Evolutionary conservation across 2,329 filamentous ascomycete species (phyloP), one percentile per base, ranked within the genome.

Genomic region (Mycosphaerella arachidis): DNA sequence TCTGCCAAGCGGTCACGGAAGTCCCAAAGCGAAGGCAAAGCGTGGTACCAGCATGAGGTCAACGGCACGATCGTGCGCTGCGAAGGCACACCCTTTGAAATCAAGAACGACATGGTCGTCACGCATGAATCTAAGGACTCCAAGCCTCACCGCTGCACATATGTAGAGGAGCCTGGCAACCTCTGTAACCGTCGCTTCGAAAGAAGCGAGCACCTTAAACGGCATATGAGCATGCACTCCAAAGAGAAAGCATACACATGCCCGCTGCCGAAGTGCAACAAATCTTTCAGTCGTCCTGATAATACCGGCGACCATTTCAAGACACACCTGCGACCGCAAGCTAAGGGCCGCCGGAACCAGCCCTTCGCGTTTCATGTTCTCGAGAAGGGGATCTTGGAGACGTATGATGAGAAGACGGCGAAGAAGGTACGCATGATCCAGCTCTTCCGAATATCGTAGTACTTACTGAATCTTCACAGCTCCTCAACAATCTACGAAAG

Each of bases 351-450:
- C 43, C 65, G 71, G 1, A 73, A 73, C 62, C 48, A 59, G 31
- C 61, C 61, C 33, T 63, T 56, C 33, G 31, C 13, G 7, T 59
- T 59, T 27, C 57, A 58, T 3, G 31, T 31, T 6, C 35, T 67
- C 4, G 59, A 63, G 35, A 12, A 24, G 6, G n/a, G 10, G 72
- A 97, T 86, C 76, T 96, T 97, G 9, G 92, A 93, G 1, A 97
- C 84, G 73, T 97, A 97, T 29, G 94, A 97, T 6, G 92, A 96
- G 0, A 93, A 97, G 58, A 54, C 48, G 24, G 57, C 63, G 9
- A 54, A 29, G 3, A 67, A 65, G 50, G 50, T 35, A 35, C 16
- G 40, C 30, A 52, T 18, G 24, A 24, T 24, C 24, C 24, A 24
- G 24, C 24, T 24, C 24, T 24, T 24, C 24, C 24, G 24, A 24